Percentiles rank a stretch among this genome's conserved stretches.
Evolutionary conservation across 306 rosid genomes (phyloP).

Genomic region (Calophaca sinica): DNA sequence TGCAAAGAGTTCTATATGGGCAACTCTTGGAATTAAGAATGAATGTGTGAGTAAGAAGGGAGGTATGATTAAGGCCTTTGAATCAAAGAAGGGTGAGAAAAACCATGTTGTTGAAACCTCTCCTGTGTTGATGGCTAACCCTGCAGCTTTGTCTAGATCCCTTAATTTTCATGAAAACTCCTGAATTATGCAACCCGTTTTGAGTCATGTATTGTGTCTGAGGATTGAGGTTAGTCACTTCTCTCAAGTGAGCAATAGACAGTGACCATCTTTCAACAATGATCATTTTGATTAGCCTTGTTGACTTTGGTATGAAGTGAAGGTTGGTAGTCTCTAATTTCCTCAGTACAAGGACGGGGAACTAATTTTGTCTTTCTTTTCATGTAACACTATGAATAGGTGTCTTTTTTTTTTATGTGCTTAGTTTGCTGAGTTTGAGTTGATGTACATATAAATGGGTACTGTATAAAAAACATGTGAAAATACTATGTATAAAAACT

Average conservation of each 20-base stretch:
- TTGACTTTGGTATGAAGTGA: constrained; percentile 38
- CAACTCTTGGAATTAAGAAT: constrained; percentile 83
- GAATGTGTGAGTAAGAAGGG: constrained; percentile 57
- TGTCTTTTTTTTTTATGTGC: constrained; percentile 40
- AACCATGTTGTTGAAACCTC: constrained; percentile 57
- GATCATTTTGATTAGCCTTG: constrained; percentile 38
- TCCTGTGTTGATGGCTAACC: constrained; percentile 74
- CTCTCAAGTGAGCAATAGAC: constrained; percentile 43
- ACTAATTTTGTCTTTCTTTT: constrained; percentile 56
- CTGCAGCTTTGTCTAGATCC: constrained; percentile 94
- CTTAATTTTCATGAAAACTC: constrained; percentile 76
- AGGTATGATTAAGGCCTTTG: constrained; percentile 74
- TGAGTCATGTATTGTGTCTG: neutral
- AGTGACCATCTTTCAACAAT: constrained; percentile 52
- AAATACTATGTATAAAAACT: constrained; percentile 48
- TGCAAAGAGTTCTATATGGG: constrained; percentile 95
- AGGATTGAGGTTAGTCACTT: constrained; percentile 38
- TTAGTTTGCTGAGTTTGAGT: constrained; percentile 53
- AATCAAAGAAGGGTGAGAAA: constrained; percentile 59
- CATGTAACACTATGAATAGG: constrained; percentile 50
- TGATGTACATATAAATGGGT: constrained; percentile 62
- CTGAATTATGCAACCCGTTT: constrained; percentile 41
- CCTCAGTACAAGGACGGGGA: constrained; percentile 40
- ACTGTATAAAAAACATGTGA: constrained; percentile 45
- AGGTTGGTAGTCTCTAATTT: constrained; percentile 47